Conservation (phyloP, 306 rosid species). For the Fragaria nilgerrensis region DNA sequence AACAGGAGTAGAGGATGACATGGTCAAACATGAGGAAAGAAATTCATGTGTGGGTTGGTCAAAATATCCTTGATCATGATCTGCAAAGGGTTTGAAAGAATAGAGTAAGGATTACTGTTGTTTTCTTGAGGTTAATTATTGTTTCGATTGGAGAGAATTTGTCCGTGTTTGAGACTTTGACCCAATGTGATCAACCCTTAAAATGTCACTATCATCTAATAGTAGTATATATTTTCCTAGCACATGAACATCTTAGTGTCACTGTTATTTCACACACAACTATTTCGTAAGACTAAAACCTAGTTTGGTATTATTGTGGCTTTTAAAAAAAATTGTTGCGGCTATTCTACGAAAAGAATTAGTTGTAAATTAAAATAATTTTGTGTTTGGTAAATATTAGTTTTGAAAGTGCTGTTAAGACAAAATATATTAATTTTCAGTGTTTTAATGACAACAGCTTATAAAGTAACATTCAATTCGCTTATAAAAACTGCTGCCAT, state of each 20-base stretch:
- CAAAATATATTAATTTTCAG: too few relatives aligned
- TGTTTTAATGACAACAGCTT: too few relatives aligned
- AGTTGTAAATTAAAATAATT: too few relatives aligned
- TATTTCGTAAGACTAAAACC: background rate
- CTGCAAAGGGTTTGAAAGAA: background rate
- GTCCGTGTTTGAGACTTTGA: slow-evolving; percentile 16
- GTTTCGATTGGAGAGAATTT: background rate
- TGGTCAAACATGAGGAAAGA: slow-evolving; percentile 5
- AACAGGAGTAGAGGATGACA: background rate
- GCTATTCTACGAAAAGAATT: too few relatives aligned
- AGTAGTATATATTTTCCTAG: background rate
- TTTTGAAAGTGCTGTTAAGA: too few relatives aligned
- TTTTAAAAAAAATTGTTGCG: too few relatives aligned
- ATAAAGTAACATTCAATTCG: too few relatives aligned
- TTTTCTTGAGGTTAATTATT: background rate
- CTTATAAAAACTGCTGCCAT: too few relatives aligned
- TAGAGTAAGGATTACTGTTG: background rate
- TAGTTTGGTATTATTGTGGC: too few relatives aligned
- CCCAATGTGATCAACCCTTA: background rate
- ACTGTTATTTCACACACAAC: slow-evolving; percentile 4
- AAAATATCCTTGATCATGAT: background rate
- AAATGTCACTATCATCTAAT: background rate
- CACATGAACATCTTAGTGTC: background rate
- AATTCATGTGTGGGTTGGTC: slow-evolving; percentile 1
- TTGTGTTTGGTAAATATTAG: too few relatives aligned